These are phyloP conservation scores for Lodderomyces metapsilosis DNA, from an alignment of 1,139 yeast species.

Conservation along the genomic window DNA sequence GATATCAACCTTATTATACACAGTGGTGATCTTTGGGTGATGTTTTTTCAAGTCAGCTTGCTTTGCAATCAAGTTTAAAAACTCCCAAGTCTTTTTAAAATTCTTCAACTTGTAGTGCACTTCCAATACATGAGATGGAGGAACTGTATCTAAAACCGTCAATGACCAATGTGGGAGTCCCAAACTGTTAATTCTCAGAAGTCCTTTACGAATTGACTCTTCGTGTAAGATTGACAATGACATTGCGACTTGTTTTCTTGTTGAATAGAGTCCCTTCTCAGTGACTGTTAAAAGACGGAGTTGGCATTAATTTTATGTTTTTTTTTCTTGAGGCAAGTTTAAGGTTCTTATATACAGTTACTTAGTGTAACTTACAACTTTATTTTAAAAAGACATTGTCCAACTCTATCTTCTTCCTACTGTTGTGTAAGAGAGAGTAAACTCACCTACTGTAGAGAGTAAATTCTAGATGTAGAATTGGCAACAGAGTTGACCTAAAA, in stretches of 20 bases:
- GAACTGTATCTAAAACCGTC: slow-evolving; percentile 6
- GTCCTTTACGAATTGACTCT: slow-evolving; percentile 10
- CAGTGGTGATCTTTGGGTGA: slow-evolving; percentile 68
- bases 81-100: slow-evolving; percentile 63
- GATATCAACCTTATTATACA: slow-evolving; percentile 60
- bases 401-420: too few species aligned
- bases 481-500: too few species aligned
- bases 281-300: not conserved
- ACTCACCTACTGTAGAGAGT: too few species aligned
- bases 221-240: slow-evolving; percentile 7
- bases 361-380: too few species aligned
- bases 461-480: too few species aligned
- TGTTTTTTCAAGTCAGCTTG: slow-evolving; percentile 63
- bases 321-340: not conserved
- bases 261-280: not conserved
- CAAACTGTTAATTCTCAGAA: slow-evolving; percentile 13
- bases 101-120: slow-evolving; percentile 39
- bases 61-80: slow-evolving; percentile 60
- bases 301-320: not conserved
- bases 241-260: not conserved
- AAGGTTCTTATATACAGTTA: too few species aligned
- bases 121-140: slow-evolving; percentile 14
- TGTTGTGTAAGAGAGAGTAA: too few species aligned
- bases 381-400: too few species aligned
- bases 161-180: slow-evolving; percentile 16